A percentile compares a stretch with the other conserved stretches of the same genome.
Evolutionary conservation across 164 flowering plant genomes (phyloP).

Genomic region (Tetracentron sinense): DNA sequence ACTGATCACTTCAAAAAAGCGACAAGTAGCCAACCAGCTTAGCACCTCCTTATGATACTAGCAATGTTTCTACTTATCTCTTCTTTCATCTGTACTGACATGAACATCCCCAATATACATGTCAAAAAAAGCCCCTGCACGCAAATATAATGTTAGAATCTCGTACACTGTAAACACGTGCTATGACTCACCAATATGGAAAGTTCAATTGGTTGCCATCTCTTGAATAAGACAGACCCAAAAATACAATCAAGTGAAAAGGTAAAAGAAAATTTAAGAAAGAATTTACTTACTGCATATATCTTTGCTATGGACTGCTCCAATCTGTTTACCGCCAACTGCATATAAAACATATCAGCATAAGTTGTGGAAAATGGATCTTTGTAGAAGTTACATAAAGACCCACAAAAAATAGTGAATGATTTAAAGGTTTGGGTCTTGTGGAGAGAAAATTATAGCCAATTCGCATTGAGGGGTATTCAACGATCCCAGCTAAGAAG

Average conservation of each 20-base stretch:
- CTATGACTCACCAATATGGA: no score
- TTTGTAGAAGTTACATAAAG: no score
- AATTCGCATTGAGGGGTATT: no score
- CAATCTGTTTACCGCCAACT: slow-evolving; percentile 80
- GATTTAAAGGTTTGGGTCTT: no score
- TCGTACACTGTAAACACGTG: neutral
- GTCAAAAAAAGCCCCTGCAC: slow-evolving; percentile 86
- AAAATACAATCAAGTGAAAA: neutral
- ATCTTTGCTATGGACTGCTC: slow-evolving; percentile 87
- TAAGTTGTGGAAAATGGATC: no score
- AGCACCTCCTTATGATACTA: slow-evolving; percentile 58
- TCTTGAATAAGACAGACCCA: neutral
- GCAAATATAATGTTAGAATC: neutral
- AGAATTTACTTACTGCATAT: slow-evolving; percentile 69
- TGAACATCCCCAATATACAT: slow-evolving; percentile 91
- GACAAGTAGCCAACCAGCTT: slow-evolving; percentile 15
- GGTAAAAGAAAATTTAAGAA: no score
- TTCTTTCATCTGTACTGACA: slow-evolving; percentile 72
- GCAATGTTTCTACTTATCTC: slow-evolving; percentile 78
- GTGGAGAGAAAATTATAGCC: no score
- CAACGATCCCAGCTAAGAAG: no score
- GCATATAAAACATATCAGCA: slow-evolving; percentile 26
- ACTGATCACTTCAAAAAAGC: slow-evolving; percentile 3
- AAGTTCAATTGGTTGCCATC: neutral
- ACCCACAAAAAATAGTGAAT: no score